A percentile compares a stretch with the other conserved stretches of the same genome.
Evolutionary conservation across 164 flowering plant species (phyloP).

Genomic region (Nymphaea thermarum): DNA sequence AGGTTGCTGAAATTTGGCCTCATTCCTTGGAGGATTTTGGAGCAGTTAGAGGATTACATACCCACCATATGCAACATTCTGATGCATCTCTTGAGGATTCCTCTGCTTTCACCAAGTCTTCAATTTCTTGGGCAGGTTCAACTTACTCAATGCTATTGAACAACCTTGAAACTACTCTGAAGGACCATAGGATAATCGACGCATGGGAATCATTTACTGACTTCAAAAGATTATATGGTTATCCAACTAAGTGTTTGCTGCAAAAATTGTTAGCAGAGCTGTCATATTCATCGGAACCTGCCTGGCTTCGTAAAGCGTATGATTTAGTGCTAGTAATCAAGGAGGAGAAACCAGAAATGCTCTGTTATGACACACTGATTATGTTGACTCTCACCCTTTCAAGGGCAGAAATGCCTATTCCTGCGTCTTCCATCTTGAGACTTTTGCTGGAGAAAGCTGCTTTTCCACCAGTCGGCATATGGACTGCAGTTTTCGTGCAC

Average conservation of each 20-base stretch:
- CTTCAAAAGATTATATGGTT: slow-evolving; percentile 45
- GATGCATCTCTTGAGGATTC: slow-evolving; percentile 2
- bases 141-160: slow-evolving; percentile 24
- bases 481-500: slow-evolving; percentile 40
- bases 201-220: slow-evolving; percentile 57
- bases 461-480: slow-evolving; percentile 27
- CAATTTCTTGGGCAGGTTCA: slow-evolving; percentile 25
- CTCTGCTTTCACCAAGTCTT: slow-evolving; percentile 11
- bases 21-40: not conserved
- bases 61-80: not conserved
- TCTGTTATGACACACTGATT: slow-evolving; percentile 25
- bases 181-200: slow-evolving; percentile 31
- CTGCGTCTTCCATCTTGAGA: slow-evolving; percentile 49
- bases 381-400: slow-evolving; percentile 50
- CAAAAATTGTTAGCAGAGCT: slow-evolving; percentile 32
- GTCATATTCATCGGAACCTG: slow-evolving; percentile 42
- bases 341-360: slow-evolving; percentile 31
- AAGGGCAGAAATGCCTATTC: slow-evolving; percentile 57
- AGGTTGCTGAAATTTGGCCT: not conserved
- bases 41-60: not conserved
- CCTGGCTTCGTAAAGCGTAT: slow-evolving; percentile 42
- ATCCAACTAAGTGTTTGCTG: slow-evolving; percentile 29
- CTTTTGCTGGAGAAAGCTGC: slow-evolving; percentile 30
- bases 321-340: slow-evolving; percentile 31
- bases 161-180: slow-evolving; percentile 49